Base-by-base conservation (phyloP, 2,329 filamentous ascomycete species). In the Trichophyton rubrum region DNA sequence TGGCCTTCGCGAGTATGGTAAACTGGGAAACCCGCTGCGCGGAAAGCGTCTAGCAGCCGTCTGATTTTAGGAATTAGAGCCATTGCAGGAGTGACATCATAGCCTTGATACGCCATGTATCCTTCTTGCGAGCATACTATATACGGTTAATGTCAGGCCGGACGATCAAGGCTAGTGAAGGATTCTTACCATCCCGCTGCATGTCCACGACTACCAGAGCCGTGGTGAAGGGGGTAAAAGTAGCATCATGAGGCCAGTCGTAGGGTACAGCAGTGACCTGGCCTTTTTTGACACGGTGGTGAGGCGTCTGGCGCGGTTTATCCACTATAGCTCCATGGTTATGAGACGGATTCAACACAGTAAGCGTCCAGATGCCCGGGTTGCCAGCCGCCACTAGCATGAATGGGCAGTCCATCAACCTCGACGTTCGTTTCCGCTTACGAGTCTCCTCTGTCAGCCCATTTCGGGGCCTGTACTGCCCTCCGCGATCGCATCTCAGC, bases 1-100 rank as follows among this genome's bases (percentile, higher is more conserved):
- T 78, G 75, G 20, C 75, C 75, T 72, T 78, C 75, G 17, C 75
- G 74, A 6, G 76, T 78, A 64, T 76, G 73, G 58, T 76, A 78
- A 7, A 78, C 67, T 1, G 73, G 74, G 62, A 77, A 77, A 0
- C 70, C 70, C 13, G 68, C 70, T 35, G 69, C 66, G 15, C 75
- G 73, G 49, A 76, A 77, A 13, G 69, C 66, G 56, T 68, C 65
- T 7, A 78, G 65, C 1, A 78, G 62, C 15, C 67, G 68, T 58
- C 77, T 72, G 13, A 78, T 62, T 53, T 69, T 73, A 2, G 75
- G 74, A 33, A 78, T 73, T 45, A 77, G 66, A 43, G 68, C 68
- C 58, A 72, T 73, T 4, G 72, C 68, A 2, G 70, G 63, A 4
- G 71, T 71, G 38, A 77, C 74, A 64, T 77, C 73, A 62, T 76